Evolutionary conservation across 768 basidiomycete species (phyloP).

Genomic region (Glaciozyma antarctica): DNA sequence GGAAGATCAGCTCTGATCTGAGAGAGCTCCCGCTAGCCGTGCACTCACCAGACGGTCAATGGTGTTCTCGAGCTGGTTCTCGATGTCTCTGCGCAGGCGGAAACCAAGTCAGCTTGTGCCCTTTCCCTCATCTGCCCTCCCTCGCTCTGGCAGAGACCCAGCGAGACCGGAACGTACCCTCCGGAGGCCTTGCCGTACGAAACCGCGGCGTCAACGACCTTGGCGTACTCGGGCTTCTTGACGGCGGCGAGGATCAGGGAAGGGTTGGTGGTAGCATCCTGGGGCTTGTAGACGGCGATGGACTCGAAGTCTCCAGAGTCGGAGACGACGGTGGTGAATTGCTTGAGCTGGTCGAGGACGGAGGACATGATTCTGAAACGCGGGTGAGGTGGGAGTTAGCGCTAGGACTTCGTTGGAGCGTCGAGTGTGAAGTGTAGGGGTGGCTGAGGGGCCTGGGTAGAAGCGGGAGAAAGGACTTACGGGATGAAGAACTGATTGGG

Average conservation of each 20-base stretch:
- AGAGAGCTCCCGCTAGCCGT: not conserved
- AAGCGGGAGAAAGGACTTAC: not conserved
- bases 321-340: slow-evolving; percentile 79
- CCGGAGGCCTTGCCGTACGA: slow-evolving; percentile 70
- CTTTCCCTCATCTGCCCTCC: not conserved
- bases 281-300: slow-evolving; percentile 65
- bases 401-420: too few species aligned
- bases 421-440: not conserved
- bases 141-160: not conserved
- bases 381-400: too few species aligned
- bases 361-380: slow-evolving; percentile 36
- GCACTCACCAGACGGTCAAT: slow-evolving; percentile 73
- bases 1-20: not conserved
- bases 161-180: slow-evolving; percentile 40
- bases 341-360: slow-evolving; percentile 55
- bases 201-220: slow-evolving; percentile 67
- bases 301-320: slow-evolving; percentile 93
- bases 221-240: slow-evolving; percentile 75
- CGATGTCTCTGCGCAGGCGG: slow-evolving; percentile 45
- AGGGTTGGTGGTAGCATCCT: slow-evolving; percentile 98
- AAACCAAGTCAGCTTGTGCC: not conserved
- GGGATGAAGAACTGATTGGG: not conserved
- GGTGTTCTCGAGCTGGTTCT: slow-evolving; percentile 66
- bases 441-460: not conserved
- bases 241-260: slow-evolving; percentile 73